Evolutionary conservation across 495 filamentous ascomycete genomes (phyloP).

Genomic region (Opeltia flavorubescens): DNA sequence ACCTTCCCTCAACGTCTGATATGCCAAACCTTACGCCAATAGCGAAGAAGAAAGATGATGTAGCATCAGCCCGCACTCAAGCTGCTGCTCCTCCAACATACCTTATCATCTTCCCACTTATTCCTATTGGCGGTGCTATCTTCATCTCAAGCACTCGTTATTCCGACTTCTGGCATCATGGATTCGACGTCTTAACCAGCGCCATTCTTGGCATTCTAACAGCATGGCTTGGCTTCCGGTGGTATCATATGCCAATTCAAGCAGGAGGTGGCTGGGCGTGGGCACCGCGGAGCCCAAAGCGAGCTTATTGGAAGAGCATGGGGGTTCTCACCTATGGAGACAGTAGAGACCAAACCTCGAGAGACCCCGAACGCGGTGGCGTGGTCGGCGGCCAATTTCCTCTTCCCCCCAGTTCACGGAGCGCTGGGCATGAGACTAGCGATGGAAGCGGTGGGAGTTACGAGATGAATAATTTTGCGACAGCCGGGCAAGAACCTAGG

Average conservation of each 20-base stretch:
- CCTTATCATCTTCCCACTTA: conserved; percentile 36
- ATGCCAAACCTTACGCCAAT: too few species aligned
- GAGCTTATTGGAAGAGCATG: neutral
- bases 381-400: too few species aligned
- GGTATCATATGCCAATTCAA: conserved; percentile 53
- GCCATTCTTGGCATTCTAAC: conserved; percentile 37
- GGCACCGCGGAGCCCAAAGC: conserved; percentile 7
- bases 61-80: conserved; percentile 24
- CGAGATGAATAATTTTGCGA: too few species aligned
- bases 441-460: too few species aligned
- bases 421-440: too few species aligned
- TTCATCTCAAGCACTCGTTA: conserved; percentile 47
- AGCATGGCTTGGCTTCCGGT: conserved; percentile 41
- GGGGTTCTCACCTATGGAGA: too few species aligned
- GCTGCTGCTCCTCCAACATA: conserved; percentile 45
- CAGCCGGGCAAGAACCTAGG: too few species aligned
- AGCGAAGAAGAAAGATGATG: conserved; percentile 1
- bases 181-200: conserved; percentile 46
- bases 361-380: too few species aligned
- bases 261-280: conserved; percentile 41
- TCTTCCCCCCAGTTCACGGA: too few species aligned
- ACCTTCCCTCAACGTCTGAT: too few species aligned
- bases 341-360: too few species aligned
- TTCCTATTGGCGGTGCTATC: conserved; percentile 41
- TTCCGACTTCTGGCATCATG: conserved; percentile 45